phyloP scores from a whole-genome alignment of 2,329 filamentous ascomycete species.

The Fusarium ramigenum region DNA sequence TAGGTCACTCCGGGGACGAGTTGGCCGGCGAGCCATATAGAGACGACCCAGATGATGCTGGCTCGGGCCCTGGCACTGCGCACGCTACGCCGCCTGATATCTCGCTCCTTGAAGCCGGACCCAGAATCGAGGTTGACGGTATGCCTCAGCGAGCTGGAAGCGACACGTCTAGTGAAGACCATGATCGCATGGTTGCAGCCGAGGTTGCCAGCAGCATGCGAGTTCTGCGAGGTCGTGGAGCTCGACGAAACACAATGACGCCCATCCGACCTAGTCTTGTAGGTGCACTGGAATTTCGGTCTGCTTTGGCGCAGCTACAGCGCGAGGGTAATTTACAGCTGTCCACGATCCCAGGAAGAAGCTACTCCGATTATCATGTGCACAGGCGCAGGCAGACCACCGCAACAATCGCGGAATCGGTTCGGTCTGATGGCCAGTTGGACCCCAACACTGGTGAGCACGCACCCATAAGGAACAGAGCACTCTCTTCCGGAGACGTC shows the following conservation, averaged over 20 bases:
- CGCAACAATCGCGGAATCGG: slow-evolving; percentile 34
- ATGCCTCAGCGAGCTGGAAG: slow-evolving; percentile 53
- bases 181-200: slow-evolving; percentile 74
- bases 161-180: slow-evolving; percentile 61
- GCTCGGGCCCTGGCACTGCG: slow-evolving; percentile 29
- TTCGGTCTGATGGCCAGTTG: slow-evolving; percentile 16
- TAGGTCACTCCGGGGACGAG: slow-evolving; percentile 62
- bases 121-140: slow-evolving; percentile 58
- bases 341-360: slow-evolving; percentile 72
- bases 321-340: slow-evolving; percentile 80
- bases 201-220: slow-evolving; percentile 96
- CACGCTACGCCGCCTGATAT: slow-evolving; percentile 49
- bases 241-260: slow-evolving; percentile 77
- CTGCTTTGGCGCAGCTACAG: slow-evolving; percentile 86
- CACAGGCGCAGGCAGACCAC: slow-evolving; percentile 43
- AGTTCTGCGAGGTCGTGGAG: slow-evolving; percentile 73
- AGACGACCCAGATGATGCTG: slow-evolving; percentile 59
- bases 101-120: slow-evolving; percentile 55
- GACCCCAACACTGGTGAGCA: slow-evolving; percentile 3
- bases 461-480: slow-evolving; percentile 46
- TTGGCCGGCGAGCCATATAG: slow-evolving; percentile 68
- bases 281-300: slow-evolving; percentile 92
- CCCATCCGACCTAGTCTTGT: slow-evolving; percentile 93
- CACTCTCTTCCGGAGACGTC: slow-evolving; percentile 58
- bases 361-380: slow-evolving; percentile 54